Base-by-base conservation (phyloP, 108 stramenopile genomes). In the Pseudonitzschia multiseries region DNA sequence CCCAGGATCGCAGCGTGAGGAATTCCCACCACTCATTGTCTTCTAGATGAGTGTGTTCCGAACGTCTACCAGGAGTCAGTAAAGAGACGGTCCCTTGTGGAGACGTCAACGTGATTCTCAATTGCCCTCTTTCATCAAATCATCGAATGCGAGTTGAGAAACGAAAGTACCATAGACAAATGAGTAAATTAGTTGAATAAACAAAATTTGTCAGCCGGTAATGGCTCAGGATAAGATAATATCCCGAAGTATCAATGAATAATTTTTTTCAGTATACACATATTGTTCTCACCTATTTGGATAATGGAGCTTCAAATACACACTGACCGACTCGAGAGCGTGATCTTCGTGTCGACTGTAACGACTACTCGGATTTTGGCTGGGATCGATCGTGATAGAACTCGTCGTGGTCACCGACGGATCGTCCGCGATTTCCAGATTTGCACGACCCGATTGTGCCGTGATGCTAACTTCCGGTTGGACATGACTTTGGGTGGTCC, bases 1-100 rank as follows among this genome's bases (percentile, higher is more conserved):
- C 81, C 84, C 84, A 85, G 24, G 75, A 67, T 1, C 79, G 51
- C 12, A 85, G 70, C 12, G 84, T 83, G 53, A 71, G 71, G 50
- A 82, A 72, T 50, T 80, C 80, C 81, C 76, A 78, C 46, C 76
- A 63, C 44, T 80, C 57, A 40, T 63, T 57, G 1, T 26, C 21
- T 26, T 56, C 54, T 21, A 63, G 17, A n/a, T 65, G 62, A 15
- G 50, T 65, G 59, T 54, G 41, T 53, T 82, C 79, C 1, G 71
- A 67, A 41, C 81, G 71, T 41, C 32, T 18, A 15, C 80, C 70
- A 0, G 84, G 80, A 27, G 22, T 33, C 28, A 85, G 62, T 0
- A 82, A 24, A 36, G 81, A 81, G 13, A 31, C 36, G 0, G 82
- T 80, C 32, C 84, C 84, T 20, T 20, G 15, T 21, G 84, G 84